Evolutionary conservation across 2,329 filamentous ascomycete genomes (phyloP), one percentile per base, ranked within the genome.

Genomic region (Orbilia ellipsospora): DNA sequence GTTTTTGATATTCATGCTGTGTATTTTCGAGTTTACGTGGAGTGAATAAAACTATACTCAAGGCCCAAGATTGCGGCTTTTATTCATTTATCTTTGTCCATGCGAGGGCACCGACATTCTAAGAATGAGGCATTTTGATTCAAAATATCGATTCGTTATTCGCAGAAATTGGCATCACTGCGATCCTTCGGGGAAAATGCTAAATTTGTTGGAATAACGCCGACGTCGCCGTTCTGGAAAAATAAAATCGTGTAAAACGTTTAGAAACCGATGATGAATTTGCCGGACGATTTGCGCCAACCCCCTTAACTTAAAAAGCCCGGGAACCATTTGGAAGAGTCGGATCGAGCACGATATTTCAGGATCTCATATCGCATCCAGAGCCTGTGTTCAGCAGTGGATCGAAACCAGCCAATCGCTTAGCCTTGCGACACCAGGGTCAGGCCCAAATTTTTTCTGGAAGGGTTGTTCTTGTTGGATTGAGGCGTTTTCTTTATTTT

Each of bases 361-460:
- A 59, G 55, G 55, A 26, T 45, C 36, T 20, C 18, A 26, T 36
- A 59, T 51, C n/a, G 48, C 48, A 18, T 20, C 18, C 48, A 18
- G 18, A 52, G 48, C 20, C 20, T 52, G 16, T 57, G 31, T 57
- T 42, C n/a, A 36, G 28, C 15, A 40, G 28, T 36, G 61, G 40
- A 44, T 7, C 44, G 16, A 48, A 45, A 18, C 31, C 44, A 66
- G 56, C 69, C 69, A 73, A 73, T 73, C 69, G 69, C 69, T 59
- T 59, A 59, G 28, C 28, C 36, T 62, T 73, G 69, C 69, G 62
- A 73, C 61, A 59, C 69, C 69, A 61, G 16, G 67, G 69, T 57
- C 64, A 54, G 52, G 69, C 61, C 31, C 66, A 54, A 48, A 50
- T 56, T 36, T 36, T 36, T 36, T 56, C 42, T 51, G 36, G 59